Evolutionary conservation across 306 rosid genomes (phyloP).

Genomic region (Rosa lucieae): DNA sequence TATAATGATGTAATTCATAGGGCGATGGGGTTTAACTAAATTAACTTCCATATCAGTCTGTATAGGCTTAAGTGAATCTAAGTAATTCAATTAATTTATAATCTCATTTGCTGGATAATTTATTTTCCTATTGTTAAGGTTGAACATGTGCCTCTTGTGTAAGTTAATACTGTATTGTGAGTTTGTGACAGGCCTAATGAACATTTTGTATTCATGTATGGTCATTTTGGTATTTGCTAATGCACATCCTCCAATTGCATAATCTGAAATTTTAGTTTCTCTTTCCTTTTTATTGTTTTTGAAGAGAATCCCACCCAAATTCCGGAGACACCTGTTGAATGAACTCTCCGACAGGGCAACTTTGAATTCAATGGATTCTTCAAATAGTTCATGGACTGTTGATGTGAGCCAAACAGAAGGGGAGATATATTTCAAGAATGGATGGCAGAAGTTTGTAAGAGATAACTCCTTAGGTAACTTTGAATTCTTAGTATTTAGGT

Average conservation of each 20-base stretch:
- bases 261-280: not conserved
- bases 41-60: not conserved
- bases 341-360: slow-evolving; percentile 12
- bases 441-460: slow-evolving; percentile 10
- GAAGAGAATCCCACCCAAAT: slow-evolving; percentile 16
- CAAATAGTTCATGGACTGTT: slow-evolving; percentile 13
- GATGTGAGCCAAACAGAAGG: not conserved
- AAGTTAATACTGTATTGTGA: not conserved
- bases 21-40: not conserved
- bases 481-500: slow-evolving; percentile 4
- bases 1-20: no score
- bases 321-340: not conserved
- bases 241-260: not conserved
- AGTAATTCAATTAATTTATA: not conserved
- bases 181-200: not conserved
- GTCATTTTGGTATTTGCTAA: not conserved
- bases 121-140: not conserved
- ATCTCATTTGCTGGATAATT: not conserved
- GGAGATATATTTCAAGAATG: slow-evolving; percentile 10
- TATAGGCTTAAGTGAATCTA: not conserved
- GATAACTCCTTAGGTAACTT: slow-evolving; percentile 20
- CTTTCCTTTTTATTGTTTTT: not conserved
- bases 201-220: not conserved
- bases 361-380: not conserved
- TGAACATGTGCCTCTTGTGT: not conserved